Conservation (phyloP, 2,329 filamentous ascomycete genomes). For the Fragosphaeria purpurea region DNA sequence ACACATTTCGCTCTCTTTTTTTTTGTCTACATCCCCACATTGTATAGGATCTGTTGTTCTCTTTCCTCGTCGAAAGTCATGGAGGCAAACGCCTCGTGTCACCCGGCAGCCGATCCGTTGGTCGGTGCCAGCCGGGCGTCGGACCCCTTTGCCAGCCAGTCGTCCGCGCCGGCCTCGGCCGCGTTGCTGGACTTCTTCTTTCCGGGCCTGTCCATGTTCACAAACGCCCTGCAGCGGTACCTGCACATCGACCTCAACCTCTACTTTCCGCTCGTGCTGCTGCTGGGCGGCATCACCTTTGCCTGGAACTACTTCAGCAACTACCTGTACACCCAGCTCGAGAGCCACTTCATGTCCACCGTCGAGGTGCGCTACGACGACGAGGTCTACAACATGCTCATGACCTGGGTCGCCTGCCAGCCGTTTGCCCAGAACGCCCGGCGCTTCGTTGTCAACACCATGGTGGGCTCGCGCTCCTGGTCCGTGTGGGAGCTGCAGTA, state of each 20-base stretch:
- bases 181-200: slow-evolving; percentile 52
- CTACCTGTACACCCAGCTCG: slow-evolving; percentile 37
- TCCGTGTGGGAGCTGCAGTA: slow-evolving; percentile 35
- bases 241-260: slow-evolving; percentile 51
- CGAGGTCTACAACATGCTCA: slow-evolving; percentile 63
- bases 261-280: slow-evolving; percentile 49
- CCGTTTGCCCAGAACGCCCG: slow-evolving; percentile 49
- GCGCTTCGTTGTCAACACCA: slow-evolving; percentile 55
- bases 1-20: too few species aligned
- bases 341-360: slow-evolving; percentile 51
- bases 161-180: slow-evolving; percentile 1
- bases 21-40: too few species aligned
- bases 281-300: slow-evolving; percentile 38
- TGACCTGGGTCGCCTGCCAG: slow-evolving; percentile 59
- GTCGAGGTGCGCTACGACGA: slow-evolving; percentile 60
- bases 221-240: slow-evolving; percentile 42
- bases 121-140: slow-evolving; percentile 4
- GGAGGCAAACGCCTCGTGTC: not conserved
- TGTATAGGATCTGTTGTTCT: too few species aligned
- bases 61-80: too few species aligned
- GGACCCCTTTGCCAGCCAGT: not conserved
- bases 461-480: slow-evolving; percentile 43
- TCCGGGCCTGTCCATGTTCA: slow-evolving; percentile 53
- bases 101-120: not conserved
- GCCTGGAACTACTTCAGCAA: slow-evolving; percentile 42